Conservation (phyloP, 1,284 basidiomycete genomes). For the Trichosporon asahii region DNA sequence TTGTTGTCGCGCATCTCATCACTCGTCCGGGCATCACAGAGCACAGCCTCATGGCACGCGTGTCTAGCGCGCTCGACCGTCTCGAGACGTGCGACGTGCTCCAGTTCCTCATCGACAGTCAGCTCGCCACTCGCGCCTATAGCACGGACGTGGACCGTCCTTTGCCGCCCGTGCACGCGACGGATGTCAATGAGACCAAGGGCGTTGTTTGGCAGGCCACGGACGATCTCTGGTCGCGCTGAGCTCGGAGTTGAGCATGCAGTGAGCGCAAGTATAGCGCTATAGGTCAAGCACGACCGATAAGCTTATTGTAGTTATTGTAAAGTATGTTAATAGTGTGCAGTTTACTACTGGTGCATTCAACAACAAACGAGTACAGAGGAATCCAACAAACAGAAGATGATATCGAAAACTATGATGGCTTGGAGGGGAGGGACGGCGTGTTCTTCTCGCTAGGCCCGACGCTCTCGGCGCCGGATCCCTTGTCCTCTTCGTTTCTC, state of each 20-base stretch:
- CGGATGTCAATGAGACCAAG: slow-evolving; percentile 30
- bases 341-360: background rate
- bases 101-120: slow-evolving; percentile 53
- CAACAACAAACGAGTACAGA: background rate
- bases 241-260: background rate
- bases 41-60: slow-evolving; percentile 65
- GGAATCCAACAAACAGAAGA: background rate
- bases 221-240: slow-evolving; percentile 13
- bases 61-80: slow-evolving; percentile 67
- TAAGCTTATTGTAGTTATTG: background rate
- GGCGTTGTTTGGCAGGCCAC: slow-evolving; percentile 25
- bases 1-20: slow-evolving; percentile 64
- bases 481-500: background rate
- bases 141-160: background rate
- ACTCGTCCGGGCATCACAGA: slow-evolving; percentile 63
- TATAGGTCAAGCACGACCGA: too few species aligned
- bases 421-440: background rate
- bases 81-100: slow-evolving; percentile 69
- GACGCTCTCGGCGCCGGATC: background rate
- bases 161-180: slow-evolving; percentile 39
- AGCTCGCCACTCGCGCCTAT: slow-evolving; percentile 18
- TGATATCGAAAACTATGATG: background rate
- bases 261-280: too few species aligned
- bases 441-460: background rate
- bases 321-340: background rate